phyloP scores from a whole-genome alignment of 352 stramenopile genomes.

The Pythium grandisporangium region DNA sequence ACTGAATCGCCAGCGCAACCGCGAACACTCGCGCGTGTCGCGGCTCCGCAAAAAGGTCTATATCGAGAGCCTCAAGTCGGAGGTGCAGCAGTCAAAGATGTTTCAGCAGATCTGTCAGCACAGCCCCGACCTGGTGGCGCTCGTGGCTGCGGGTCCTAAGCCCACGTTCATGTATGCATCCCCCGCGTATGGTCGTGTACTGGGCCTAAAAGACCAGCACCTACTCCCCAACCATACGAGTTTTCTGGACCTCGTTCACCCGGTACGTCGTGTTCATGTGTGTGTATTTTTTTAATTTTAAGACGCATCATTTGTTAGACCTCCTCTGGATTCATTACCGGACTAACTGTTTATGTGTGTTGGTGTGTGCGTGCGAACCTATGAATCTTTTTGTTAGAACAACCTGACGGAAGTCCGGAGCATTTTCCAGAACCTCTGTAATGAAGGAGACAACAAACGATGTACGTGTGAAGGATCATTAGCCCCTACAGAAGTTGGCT shows the following conservation, averaged over 20 bases:
- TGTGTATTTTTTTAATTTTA: no score
- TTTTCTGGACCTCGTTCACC: slow-evolving; percentile 80
- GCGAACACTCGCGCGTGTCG: slow-evolving; percentile 93
- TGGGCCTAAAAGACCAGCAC: slow-evolving; percentile 73
- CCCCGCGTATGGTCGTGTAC: slow-evolving; percentile 53
- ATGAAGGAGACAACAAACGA: slow-evolving; percentile 53
- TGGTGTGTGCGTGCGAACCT: no score
- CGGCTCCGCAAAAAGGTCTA: slow-evolving; percentile 93
- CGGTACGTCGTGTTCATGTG: slow-evolving; percentile 27
- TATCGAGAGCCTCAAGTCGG: slow-evolving; percentile 89
- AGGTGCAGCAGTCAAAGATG: slow-evolving; percentile 75
- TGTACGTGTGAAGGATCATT: slow-evolving; percentile 50
- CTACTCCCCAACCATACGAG: slow-evolving; percentile 63
- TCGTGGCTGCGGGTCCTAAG: slow-evolving; percentile 53
- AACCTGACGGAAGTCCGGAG: slow-evolving; percentile 49
- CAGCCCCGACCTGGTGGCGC: slow-evolving; percentile 67
- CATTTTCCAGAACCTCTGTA: slow-evolving; percentile 58
- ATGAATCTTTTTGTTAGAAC: slow-evolving; percentile 19
- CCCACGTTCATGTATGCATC: slow-evolving; percentile 63
- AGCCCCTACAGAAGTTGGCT: no score
- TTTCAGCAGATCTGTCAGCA: slow-evolving; percentile 83
- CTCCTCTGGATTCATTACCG: neutral
- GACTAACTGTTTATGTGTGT: neutral
- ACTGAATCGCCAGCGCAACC: slow-evolving; percentile 88
- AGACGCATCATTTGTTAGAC: no score